A percentile compares a stretch with the other conserved stretches of the same genome.
Conservation (phyloP, 192 early-diverging fungal genomes). For the Podila verticillata region DNA sequence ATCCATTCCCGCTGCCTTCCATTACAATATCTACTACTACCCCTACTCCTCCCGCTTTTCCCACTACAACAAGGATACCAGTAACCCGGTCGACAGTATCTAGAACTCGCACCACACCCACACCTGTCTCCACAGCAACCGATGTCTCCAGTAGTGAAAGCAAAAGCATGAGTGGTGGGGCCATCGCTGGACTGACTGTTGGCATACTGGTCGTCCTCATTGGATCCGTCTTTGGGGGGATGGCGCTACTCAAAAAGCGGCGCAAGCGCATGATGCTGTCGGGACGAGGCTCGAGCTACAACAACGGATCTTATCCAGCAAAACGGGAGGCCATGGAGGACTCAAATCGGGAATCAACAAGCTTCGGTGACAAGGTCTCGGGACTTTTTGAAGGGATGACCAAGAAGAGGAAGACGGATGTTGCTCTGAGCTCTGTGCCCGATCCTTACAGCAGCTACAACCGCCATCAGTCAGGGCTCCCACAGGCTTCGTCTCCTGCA, state of each 20-base stretch:
- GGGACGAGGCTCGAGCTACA: background rate
- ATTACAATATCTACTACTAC: background rate
- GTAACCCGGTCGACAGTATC: background rate
- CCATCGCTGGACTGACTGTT: conserved; percentile 27
- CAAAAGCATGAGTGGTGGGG: conserved; percentile 25
- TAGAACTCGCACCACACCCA: background rate
- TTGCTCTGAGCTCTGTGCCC: background rate
- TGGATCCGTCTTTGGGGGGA: conserved; percentile 23
- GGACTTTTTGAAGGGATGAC: background rate
- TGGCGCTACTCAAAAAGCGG: conserved; percentile 25
- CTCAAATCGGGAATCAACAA: background rate
- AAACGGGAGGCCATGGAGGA: background rate
- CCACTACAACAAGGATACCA: background rate
- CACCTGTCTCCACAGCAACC: background rate
- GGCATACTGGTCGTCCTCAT: conserved; percentile 16
- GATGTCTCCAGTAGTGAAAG: background rate
- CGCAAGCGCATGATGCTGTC: conserved; percentile 29
- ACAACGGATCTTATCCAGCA: conserved; percentile 2
- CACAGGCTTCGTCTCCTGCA: background rate
- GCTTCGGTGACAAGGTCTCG: background rate
- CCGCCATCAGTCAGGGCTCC: background rate
- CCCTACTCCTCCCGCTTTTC: too few relatives aligned
- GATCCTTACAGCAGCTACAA: background rate
- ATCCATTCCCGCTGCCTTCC: background rate
- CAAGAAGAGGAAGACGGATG: background rate